Evolutionary conservation across 805 yeast species (phyloP).

Genomic region (Candida ficus): DNA sequence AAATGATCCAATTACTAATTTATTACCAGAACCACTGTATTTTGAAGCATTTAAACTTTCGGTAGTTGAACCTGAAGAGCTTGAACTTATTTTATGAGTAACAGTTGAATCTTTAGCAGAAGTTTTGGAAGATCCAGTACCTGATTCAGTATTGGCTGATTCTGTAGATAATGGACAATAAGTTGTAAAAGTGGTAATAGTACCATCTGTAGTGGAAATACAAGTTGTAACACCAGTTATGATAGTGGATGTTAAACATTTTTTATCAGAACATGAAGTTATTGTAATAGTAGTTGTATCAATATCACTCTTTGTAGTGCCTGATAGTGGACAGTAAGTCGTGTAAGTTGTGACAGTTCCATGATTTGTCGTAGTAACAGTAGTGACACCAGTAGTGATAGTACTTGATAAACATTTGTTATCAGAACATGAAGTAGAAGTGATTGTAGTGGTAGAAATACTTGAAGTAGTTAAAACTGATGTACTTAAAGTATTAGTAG

Average conservation of each 20-base stretch:
- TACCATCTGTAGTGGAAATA: neutral
- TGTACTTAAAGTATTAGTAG: neutral
- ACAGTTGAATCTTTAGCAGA: too few relatives aligned
- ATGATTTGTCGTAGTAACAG: neutral
- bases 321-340: neutral
- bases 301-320: neutral
- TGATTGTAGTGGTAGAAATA: neutral
- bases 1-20: too few relatives aligned
- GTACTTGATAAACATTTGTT: neutral
- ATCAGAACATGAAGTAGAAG: neutral
- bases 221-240: neutral
- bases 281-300: neutral
- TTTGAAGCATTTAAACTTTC: too few relatives aligned
- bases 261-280: neutral
- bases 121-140: too few relatives aligned
- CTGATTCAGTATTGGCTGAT: too few relatives aligned
- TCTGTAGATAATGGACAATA: too few relatives aligned
- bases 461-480: neutral
- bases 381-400: neutral
- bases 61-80: too few relatives aligned
- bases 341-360: neutral
- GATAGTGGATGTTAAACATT: neutral
- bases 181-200: neutral
- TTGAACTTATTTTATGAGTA: too few relatives aligned
- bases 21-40: too few relatives aligned